Base-by-base conservation (phyloP, 257 asterid species). In the Penstemon eatonii region DNA sequence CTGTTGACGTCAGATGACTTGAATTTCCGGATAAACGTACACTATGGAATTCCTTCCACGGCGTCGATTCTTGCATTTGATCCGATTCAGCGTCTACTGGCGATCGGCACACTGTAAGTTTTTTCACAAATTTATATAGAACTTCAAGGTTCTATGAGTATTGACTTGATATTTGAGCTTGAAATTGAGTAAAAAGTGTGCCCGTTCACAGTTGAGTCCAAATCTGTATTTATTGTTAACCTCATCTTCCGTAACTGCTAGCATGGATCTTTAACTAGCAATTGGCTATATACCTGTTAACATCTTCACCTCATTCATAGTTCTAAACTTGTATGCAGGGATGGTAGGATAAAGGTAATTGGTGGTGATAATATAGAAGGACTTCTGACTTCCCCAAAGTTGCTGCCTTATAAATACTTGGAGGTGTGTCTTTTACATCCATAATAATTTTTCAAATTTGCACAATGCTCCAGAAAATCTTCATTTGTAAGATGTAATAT, bases 311-410 rank as follows among this genome's bases (percentile, higher is more conserved):
- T 63, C 65, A 56, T 68, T 72, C 50, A 11, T 50, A 70, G 43
- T 47, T 63, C 50, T n/a, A 25, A 57, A 52, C 51, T 72, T 39
- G 47, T 58, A 56, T 77, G 74, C 91, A 92, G 96, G 92, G 98
- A 92, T 79, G 98, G 98, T 60, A 87, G 96, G 75, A 83, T 92
- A 73, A 92, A 92, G 82, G 77, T 92, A 76, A 78, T 92, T 45
- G 98, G 96, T 36, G 98, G 96, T 66, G 92, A 89, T 76, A 92
- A 84, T 73, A 85, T 92, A 60, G 98, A 92, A 87, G 95, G 82
- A 11, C 90, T 92, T 76, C 76, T 89, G 58, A 70, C 80, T 79
- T 87, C 96, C 63, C 87, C 96, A 5, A 81, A 87, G 76, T 76
- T 87, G 75, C 66, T 69, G 73, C 96, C 96, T 5, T 89, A 79